Percentiles rank a stretch among this genome's conserved stretches.
These are phyloP conservation scores for Penstemon eatonii DNA, from an alignment of 257 asterid genomes.

Conservation along the genomic window DNA sequence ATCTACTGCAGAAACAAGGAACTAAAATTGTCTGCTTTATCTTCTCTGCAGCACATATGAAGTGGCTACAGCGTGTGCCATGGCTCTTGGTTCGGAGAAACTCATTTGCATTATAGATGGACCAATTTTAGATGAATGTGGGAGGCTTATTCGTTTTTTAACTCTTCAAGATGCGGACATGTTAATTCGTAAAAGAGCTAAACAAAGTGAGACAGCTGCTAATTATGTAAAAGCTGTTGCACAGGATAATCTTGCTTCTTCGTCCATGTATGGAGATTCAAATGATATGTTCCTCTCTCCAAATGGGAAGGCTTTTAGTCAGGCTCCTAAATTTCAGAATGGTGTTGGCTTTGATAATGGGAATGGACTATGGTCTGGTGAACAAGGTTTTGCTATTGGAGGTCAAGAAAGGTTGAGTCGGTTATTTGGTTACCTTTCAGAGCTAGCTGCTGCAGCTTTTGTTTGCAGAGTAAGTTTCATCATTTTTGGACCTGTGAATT, in stretches of 20 bases:
- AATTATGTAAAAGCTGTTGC: constrained; percentile 82
- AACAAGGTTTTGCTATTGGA: constrained; percentile 95
- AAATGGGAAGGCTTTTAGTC: constrained; percentile 46
- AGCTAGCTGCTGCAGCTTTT: constrained; percentile 96
- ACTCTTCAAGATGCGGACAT: constrained; percentile 82
- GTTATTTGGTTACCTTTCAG: constrained; percentile 83
- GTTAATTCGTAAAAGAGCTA: constrained; percentile 73
- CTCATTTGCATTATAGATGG: constrained; percentile 88
- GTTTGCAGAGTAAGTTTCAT: constrained; percentile 77
- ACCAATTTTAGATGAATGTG: constrained; percentile 72
- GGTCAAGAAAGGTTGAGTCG: constrained; percentile 91
- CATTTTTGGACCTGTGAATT: background rate
- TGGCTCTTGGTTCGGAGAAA: constrained; percentile 92
- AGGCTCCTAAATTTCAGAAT: constrained; percentile 72
- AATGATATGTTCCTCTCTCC: constrained; percentile 34
- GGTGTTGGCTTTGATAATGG: constrained; percentile 96
- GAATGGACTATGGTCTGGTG: constrained; percentile 83
- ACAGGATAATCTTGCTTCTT: constrained; percentile 50
- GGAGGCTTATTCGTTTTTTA: constrained; percentile 75
- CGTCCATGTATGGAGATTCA: constrained; percentile 31
- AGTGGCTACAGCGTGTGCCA: constrained; percentile 96
- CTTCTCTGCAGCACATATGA: constrained; percentile 76
- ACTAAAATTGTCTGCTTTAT: background rate
- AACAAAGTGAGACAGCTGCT: constrained; percentile 86
- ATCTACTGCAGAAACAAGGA: too few relatives aligned